Base-by-base conservation (phyloP, 345 rosid species). In the Chamaenerion angustifolium region DNA sequence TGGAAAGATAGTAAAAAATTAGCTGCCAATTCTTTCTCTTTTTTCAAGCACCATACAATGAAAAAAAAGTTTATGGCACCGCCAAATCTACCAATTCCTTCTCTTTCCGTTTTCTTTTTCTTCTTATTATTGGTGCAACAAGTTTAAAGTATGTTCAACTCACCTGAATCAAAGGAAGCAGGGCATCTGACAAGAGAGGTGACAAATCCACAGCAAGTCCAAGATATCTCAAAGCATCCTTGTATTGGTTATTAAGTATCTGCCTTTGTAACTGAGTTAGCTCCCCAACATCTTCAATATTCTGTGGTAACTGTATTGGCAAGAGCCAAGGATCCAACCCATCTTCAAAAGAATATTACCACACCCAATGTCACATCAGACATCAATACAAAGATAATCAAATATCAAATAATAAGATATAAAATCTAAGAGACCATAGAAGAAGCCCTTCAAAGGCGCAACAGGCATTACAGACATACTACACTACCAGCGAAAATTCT, bases 131-230 rank as follows among this genome's bases (percentile, higher is more conserved):
- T 23, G 27, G 27, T 23, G 5, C 27, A 2, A 8, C 37, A 31
- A 31, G 37, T 31, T 31, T 31, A 31, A 4, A 8, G 46, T 14
- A 49, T 46, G 59, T 37, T 56, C n/a, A 16, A 12, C 44, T 54
- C 65, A 90, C 96, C 85, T 90, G 88, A 57, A 75, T 59, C 65
- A 90, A 66, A 45, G 98, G 94, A 73, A 77, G 82, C 23, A 90
- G 68, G 14, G 88, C 92, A 18, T 70, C 71, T 47, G 76, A 61
- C 16, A 61, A 56, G 45, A 71, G 61, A 6, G 58, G 60, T 7
- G 69, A 64, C 13, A 80, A 71, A 59, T 61, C 25, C 42, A 78
- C 56, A 60, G 88, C 76, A 48, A 57, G 61, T 48, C 44, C 79
- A 37, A 90, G 45, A 72, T 76, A 58, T 72, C 68, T 78, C 55